These are phyloP conservation scores for Fusarium sp. DNA, from an alignment of 2,329 filamentous ascomycete genomes.

Conservation along the genomic window DNA sequence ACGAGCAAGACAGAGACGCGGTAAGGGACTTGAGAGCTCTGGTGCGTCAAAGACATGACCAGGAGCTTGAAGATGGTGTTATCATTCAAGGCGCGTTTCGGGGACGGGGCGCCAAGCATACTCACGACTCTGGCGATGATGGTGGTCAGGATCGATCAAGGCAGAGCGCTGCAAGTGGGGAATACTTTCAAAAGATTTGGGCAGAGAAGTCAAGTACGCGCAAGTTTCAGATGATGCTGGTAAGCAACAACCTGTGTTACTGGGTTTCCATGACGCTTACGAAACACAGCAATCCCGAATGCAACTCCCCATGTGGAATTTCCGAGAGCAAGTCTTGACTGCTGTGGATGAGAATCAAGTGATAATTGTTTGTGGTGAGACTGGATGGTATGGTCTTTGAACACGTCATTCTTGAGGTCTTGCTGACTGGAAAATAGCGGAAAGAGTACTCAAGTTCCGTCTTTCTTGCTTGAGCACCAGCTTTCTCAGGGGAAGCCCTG, in stretches of 20 bases:
- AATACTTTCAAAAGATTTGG: conserved; percentile 68
- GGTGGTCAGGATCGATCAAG: conserved; percentile 56
- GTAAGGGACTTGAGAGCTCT: conserved; percentile 75
- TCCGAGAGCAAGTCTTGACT: conserved; percentile 78
- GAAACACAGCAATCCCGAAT: conserved; percentile 65
- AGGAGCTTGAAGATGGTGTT: conserved; percentile 77
- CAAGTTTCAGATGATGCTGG: conserved; percentile 82
- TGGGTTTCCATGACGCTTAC: conserved; percentile 15
- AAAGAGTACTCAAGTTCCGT: conserved; percentile 97
- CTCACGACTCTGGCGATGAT: conserved; percentile 60
- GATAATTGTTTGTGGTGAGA: conserved; percentile 95
- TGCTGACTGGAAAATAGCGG: conserved; percentile 61
- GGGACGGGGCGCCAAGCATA: conserved; percentile 61
- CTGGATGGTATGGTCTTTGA: conserved; percentile 72
- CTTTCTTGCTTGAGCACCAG: conserved; percentile 91
- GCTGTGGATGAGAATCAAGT: conserved; percentile 84
- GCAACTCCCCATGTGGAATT: conserved; percentile 90
- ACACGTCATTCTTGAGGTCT: background rate
- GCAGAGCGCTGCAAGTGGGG: conserved; percentile 51
- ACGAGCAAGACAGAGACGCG: conserved; percentile 73
- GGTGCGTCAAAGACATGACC: conserved; percentile 73
- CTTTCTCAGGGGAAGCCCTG: conserved; percentile 81
- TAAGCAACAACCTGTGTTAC: conserved; percentile 45
- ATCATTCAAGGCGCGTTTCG: conserved; percentile 81
- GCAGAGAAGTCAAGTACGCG: conserved; percentile 63